Conservation (phyloP, 331 rosid genomes). For the Ulmus americana region DNA sequence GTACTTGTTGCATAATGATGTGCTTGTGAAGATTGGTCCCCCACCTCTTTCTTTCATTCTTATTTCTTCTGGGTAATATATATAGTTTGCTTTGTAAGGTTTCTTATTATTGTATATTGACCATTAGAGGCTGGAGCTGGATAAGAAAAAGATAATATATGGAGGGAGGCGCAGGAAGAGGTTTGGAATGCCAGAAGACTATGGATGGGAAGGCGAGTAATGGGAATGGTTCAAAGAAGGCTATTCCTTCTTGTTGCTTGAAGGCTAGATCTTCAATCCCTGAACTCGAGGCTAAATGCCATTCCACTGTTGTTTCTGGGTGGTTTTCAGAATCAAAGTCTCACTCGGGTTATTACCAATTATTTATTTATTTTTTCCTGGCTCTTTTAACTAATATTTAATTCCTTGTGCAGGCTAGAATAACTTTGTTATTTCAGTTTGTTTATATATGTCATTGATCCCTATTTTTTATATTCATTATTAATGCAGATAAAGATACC, state of each 20-base stretch:
- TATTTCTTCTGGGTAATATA: neutral
- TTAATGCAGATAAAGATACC: constrained; percentile 43
- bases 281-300: constrained; percentile 70
- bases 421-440: constrained; percentile 2
- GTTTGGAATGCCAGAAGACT: constrained; percentile 98
- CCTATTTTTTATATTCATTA: constrained; percentile 1
- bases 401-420: neutral
- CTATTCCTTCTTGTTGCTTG: constrained; percentile 82
- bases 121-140: constrained; percentile 82
- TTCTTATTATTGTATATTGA: constrained; percentile 20
- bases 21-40: neutral
- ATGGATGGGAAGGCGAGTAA: constrained; percentile 98
- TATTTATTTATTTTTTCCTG: constrained; percentile 8
- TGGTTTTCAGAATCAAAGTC: constrained; percentile 88
- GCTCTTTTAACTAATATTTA: constrained; percentile 3
- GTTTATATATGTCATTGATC: constrained; percentile 11
- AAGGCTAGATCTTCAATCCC: constrained; percentile 71
- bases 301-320: constrained; percentile 96
- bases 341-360: constrained; percentile 62
- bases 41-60: neutral
- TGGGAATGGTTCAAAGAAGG: constrained; percentile 42
- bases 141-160: constrained; percentile 68
- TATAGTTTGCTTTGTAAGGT: neutral
- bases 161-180: constrained; percentile 92
- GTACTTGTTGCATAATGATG: neutral